Evolutionary conservation across 2,329 filamentous ascomycete species (phyloP).

Genomic region (Metarhizium brunneum): DNA sequence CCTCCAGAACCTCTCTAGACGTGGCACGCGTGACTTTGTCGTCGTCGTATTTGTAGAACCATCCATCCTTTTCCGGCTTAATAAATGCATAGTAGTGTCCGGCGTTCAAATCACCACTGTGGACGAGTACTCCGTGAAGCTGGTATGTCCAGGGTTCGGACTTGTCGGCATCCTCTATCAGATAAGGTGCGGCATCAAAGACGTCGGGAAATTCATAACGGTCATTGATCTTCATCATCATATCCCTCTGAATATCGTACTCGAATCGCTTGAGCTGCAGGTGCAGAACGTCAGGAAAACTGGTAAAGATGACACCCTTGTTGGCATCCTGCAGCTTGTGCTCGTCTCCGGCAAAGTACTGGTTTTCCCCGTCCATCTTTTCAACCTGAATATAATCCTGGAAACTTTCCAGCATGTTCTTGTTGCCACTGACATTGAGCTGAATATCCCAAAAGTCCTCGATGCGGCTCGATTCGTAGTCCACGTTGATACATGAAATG

Average conservation of each 20-base stretch:
- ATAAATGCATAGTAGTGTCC: slow-evolving; percentile 98
- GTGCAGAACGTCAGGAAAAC: slow-evolving; percentile 88
- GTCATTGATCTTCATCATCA: slow-evolving; percentile 98
- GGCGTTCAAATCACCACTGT: slow-evolving; percentile 92
- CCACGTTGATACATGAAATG: slow-evolving; percentile 95
- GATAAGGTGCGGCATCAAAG: slow-evolving; percentile 78
- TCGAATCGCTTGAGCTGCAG: slow-evolving; percentile 96
- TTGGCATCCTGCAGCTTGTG: slow-evolving; percentile 91
- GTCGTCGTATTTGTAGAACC: slow-evolving; percentile 96
- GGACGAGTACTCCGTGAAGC: slow-evolving; percentile 88
- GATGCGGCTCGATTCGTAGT: slow-evolving; percentile 89
- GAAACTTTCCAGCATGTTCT: slow-evolving; percentile 88
- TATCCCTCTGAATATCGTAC: slow-evolving; percentile 91
- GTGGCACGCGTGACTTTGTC: slow-evolving; percentile 95
- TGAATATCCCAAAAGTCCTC: slow-evolving; percentile 99
- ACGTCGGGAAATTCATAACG: slow-evolving; percentile 81
- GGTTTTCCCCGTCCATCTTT: slow-evolving; percentile 95
- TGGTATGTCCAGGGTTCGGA: slow-evolving; percentile 89
- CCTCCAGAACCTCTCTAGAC: slow-evolving; percentile 82
- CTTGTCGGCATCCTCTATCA: slow-evolving; percentile 75
- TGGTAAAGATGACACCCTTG: slow-evolving; percentile 96
- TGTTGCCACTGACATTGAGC: slow-evolving; percentile 90
- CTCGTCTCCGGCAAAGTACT: slow-evolving; percentile 86
- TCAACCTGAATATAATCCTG: slow-evolving; percentile 94
- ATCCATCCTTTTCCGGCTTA: slow-evolving; percentile 84